phyloP scores from a whole-genome alignment of 2,329 filamentous ascomycete genomes.

The Metarhizium sp. region DNA sequence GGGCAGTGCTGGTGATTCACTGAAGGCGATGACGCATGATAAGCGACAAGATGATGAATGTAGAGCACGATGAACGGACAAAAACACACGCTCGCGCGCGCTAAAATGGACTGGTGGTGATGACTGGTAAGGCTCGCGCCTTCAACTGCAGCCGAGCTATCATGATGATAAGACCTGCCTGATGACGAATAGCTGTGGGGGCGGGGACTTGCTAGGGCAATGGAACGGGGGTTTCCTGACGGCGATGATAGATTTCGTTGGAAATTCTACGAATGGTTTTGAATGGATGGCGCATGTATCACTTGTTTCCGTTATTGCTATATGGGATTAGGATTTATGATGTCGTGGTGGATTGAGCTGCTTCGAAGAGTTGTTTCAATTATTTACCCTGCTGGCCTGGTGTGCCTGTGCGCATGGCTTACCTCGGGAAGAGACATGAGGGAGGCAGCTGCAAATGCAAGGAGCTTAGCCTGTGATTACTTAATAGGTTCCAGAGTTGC shows the following conservation, averaged over 20 bases:
- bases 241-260: not conserved
- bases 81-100: not conserved
- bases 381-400: not conserved
- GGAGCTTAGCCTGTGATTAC: too few relatives aligned
- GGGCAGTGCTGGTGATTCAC: not conserved
- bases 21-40: not conserved
- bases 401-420: not conserved
- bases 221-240: not conserved
- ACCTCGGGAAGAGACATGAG: too few relatives aligned
- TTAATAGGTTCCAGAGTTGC: too few relatives aligned
- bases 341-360: not conserved
- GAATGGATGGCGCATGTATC: constrained; percentile 5
- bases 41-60: not conserved
- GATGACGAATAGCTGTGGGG: not conserved
- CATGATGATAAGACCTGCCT: not conserved
- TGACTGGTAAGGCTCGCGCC: not conserved
- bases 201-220: not conserved
- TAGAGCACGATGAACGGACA: not conserved
- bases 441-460: too few relatives aligned
- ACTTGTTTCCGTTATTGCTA: not conserved
- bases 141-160: not conserved
- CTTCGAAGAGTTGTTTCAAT: not conserved
- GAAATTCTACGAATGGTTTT: constrained; percentile 1
- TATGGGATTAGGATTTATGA: not conserved
- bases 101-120: not conserved